Evolutionary conservation across 768 basidiomycete genomes (phyloP), one percentile per base, ranked within the genome.

Genomic region (Trametes cubensis): DNA sequence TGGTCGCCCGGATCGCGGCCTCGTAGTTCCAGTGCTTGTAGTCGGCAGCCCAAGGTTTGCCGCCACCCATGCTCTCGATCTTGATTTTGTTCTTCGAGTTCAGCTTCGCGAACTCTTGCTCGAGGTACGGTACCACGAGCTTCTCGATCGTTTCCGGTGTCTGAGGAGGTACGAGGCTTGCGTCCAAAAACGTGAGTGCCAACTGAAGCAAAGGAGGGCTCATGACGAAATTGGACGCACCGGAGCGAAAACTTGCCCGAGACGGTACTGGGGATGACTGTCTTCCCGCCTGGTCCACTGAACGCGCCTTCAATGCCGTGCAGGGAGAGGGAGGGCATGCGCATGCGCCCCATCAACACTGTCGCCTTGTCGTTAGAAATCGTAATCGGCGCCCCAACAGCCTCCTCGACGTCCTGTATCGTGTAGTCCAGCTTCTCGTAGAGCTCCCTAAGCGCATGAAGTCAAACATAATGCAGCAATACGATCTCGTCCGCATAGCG

Each of bases 241-340:
- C 95, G 90, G 74, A 98, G 91, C 69, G 93, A 95, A 80, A 97
- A 98, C 76, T 97, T 98, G 48, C 95, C 94, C 40, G 83, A 74
- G 8, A 90, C 92, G 60, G 88, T 87, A 34, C 93, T 92, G 0
- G 95, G 95, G 61, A 98, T 98, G 70, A 98, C 95, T 0, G 95
- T 98, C 84, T 94, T 94, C 25, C 83, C 85, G 3, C 93, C 93
- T 0, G 84, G 81, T 0, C 85, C 86, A 55, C 84, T 91, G 79
- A 95, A 97, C 2, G 95, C 96, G 52, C 95, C 95, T 74, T 97
- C 92, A 69, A 98, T 95, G 13, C 95, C 95, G 72, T 98, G 95
- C 20, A 98, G 77, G 2, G 93, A 95, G 64, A 98, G 82, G 60
- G 88, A 89, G 2, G 95, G 92, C 68, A 85, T 80, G 30, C 94